Evolutionary conservation across 2,329 filamentous ascomycete genomes (phyloP).

Genomic region (Nemania serpens): DNA sequence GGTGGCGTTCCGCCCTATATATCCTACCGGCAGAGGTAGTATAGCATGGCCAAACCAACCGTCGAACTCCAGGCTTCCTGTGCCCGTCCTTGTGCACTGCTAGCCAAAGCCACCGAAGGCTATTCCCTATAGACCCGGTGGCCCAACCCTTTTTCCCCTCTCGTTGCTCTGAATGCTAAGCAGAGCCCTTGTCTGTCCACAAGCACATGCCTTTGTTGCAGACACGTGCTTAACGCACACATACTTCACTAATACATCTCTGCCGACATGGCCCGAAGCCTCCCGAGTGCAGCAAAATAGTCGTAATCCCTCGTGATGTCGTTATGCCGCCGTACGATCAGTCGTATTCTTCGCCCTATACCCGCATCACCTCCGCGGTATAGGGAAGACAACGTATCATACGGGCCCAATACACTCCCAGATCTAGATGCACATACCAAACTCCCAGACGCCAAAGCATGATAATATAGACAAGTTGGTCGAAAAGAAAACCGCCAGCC

Average conservation of each 20-base stretch:
- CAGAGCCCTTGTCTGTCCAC: background rate
- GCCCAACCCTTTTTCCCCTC: background rate
- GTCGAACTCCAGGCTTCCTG: conserved; percentile 15
- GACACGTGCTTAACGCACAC: background rate
- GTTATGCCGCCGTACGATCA: conserved; percentile 36
- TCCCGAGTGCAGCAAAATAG: conserved; percentile 14
- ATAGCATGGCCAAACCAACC: conserved; percentile 21
- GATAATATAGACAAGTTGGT: conserved; percentile 24
- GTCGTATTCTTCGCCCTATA: conserved; percentile 20
- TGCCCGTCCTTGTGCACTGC: background rate
- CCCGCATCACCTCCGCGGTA: conserved; percentile 7
- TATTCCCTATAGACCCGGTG: conserved; percentile 1
- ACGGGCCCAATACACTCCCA: background rate
- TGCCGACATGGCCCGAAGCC: conserved; percentile 16
- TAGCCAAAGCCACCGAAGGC: conserved; percentile 4
- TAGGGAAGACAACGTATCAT: background rate
- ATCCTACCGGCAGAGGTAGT: conserved; percentile 22
- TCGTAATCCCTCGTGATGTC: conserved; percentile 33
- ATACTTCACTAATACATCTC: conserved; percentile 26
- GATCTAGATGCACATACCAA: conserved; percentile 21
- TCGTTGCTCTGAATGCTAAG: background rate
- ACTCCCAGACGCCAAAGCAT: conserved; percentile 26
- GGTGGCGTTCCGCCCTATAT: conserved; percentile 19
- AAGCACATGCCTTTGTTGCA: background rate
- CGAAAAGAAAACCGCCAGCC: conserved; percentile 10